A percentile compares a stretch with the other conserved stretches of the same genome.
Conservation (phyloP, 1,284 basidiomycete genomes). For the Abortiporus biennis region DNA sequence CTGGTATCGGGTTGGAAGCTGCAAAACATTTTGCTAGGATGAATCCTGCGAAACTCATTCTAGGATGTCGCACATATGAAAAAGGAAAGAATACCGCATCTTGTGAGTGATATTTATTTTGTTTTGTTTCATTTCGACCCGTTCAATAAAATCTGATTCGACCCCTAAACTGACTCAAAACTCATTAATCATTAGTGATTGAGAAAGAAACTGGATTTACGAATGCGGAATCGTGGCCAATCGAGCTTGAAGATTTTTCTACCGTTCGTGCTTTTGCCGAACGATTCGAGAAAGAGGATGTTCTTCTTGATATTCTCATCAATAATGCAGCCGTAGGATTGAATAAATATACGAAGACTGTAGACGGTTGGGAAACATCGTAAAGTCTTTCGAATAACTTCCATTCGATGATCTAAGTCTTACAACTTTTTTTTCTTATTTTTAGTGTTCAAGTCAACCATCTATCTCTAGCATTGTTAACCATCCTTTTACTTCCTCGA, state of each 20-base stretch:
- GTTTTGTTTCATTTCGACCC: too few relatives aligned
- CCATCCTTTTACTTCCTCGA: slow-evolving; percentile 34
- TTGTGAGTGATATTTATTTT: slow-evolving; percentile 35
- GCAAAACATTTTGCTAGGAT: too few relatives aligned
- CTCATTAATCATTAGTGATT: slow-evolving; percentile 14
- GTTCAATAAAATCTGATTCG: too few relatives aligned
- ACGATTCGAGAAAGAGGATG: slow-evolving; percentile 17
- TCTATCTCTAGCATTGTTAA: slow-evolving; percentile 31
- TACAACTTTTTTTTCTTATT: neutral
- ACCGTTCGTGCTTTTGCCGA: slow-evolving; percentile 24
- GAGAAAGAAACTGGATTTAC: slow-evolving; percentile 17
- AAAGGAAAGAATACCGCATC: slow-evolving; percentile 30
- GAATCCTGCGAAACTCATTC: slow-evolving; percentile 39
- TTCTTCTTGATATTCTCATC: slow-evolving; percentile 25
- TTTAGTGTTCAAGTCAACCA: slow-evolving; percentile 41
- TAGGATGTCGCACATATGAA: slow-evolving; percentile 40
- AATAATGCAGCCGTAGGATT: slow-evolving; percentile 22
- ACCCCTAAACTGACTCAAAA: slow-evolving; percentile 24
- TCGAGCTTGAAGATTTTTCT: slow-evolving; percentile 22
- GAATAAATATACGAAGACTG: slow-evolving; percentile 14
- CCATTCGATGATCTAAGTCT: neutral
- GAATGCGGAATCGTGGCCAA: slow-evolving; percentile 16
- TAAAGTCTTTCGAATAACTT: slow-evolving; percentile 10
- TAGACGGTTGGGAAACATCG: slow-evolving; percentile 25
- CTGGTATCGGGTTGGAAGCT: too few relatives aligned